Conservation (phyloP, 345 rosid species). For the Hibiscus syriacus region DNA sequence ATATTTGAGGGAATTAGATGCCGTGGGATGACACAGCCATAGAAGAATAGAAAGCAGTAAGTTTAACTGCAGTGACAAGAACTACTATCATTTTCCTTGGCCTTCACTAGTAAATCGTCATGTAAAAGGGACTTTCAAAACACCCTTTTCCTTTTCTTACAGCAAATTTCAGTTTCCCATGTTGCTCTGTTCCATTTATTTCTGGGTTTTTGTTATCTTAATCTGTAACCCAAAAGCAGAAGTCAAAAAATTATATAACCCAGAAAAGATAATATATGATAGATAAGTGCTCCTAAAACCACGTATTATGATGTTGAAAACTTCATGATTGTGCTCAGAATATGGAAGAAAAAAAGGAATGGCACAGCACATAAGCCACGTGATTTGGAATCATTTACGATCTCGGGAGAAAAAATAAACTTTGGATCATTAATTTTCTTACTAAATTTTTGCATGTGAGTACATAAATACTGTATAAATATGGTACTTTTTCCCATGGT, state of each 20-base stretch:
- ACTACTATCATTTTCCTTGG: constrained; percentile 62
- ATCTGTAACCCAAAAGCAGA: neutral
- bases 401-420: neutral
- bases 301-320: constrained; percentile 21
- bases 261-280: neutral
- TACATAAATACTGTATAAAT: neutral
- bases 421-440: neutral
- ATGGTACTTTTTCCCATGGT: neutral
- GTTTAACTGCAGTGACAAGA: constrained; percentile 46
- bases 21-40: constrained; percentile 1
- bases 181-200: neutral
- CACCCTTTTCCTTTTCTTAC: constrained; percentile 36
- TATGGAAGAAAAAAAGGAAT: constrained; percentile 15
- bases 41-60: constrained; percentile 5
- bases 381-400: constrained; percentile 36
- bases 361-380: constrained; percentile 36
- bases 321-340: constrained; percentile 25
- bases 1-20: constrained; percentile 35
- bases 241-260: neutral
- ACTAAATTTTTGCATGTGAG: neutral
- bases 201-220: neutral
- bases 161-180: neutral
- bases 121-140: constrained; percentile 23
- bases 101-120: constrained; percentile 39
- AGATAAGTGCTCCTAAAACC: neutral